These are phyloP conservation scores for Termitomyces sp. DNA, from an alignment of 768 basidiomycete species.

Conservation along the genomic window DNA sequence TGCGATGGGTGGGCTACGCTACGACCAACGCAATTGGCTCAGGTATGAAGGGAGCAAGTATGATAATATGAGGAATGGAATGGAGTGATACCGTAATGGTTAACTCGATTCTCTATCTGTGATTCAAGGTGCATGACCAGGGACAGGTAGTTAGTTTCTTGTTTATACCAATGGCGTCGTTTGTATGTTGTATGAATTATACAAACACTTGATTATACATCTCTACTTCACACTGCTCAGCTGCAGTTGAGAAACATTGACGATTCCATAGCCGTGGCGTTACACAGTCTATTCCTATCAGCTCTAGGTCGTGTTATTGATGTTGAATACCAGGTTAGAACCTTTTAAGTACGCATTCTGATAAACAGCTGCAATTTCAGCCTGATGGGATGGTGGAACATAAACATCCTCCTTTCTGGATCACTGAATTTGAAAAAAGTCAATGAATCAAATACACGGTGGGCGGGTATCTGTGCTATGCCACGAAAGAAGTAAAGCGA, in stretches of 20 bases:
- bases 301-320: too few relatives aligned
- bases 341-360: not conserved
- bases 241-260: not conserved
- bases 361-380: not conserved
- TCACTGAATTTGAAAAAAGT: not conserved
- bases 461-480: constrained; percentile 2
- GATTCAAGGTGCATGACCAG: not conserved
- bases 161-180: not conserved
- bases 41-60: constrained; percentile 70
- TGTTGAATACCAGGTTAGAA: not conserved
- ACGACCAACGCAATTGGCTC: constrained; percentile 68
- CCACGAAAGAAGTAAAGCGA: not conserved
- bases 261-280: not conserved
- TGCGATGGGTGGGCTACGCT: constrained; percentile 70
- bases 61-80: constrained; percentile 73
- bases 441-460: constrained; percentile 4
- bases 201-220: not conserved
- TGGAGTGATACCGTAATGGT: constrained; percentile 24
- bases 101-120: not conserved
- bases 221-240: not conserved
- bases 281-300: not conserved
- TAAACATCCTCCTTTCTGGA: not conserved
- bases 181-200: not conserved
- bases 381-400: not conserved
- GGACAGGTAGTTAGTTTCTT: not conserved